Evolutionary conservation across 768 basidiomycete genomes (phyloP).

Genomic region (Dioszegia crocea): DNA sequence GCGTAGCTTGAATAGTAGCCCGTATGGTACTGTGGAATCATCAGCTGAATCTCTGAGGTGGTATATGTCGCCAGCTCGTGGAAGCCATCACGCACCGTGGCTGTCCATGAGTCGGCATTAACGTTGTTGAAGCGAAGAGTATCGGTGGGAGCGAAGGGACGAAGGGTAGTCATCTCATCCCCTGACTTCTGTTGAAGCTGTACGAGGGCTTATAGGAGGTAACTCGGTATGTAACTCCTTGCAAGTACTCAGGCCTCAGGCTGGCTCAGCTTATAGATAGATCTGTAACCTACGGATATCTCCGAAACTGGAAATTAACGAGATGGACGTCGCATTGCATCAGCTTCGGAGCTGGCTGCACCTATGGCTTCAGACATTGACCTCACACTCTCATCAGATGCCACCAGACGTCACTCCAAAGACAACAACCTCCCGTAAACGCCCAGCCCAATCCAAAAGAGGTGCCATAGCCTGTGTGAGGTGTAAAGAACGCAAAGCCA

Average conservation of each 20-base stretch:
- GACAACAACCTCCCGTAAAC: slow-evolving; percentile 10
- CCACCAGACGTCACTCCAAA: slow-evolving; percentile 10
- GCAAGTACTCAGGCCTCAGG: too few species aligned
- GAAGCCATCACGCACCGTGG: slow-evolving; percentile 64
- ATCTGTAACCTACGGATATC: neutral
- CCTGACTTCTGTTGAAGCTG: too few species aligned
- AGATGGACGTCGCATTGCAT: too few species aligned
- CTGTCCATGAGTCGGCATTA: slow-evolving; percentile 94
- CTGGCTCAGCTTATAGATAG: neutral
- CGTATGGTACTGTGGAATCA: slow-evolving; percentile 29
- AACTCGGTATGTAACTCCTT: too few species aligned
- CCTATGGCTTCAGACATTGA: too few species aligned
- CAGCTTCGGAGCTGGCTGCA: too few species aligned
- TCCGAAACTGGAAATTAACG: neutral
- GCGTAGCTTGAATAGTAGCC: slow-evolving; percentile 34
- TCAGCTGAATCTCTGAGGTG: too few species aligned
- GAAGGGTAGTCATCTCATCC: slow-evolving; percentile 69
- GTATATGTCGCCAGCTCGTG: too few species aligned
- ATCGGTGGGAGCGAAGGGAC: slow-evolving; percentile 83
- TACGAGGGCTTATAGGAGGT: too few species aligned
- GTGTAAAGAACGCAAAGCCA: slow-evolving; percentile 38
- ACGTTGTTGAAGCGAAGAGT: slow-evolving; percentile 91
- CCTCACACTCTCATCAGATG: neutral
- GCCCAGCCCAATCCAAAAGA: slow-evolving; percentile 19
- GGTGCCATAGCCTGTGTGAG: slow-evolving; percentile 34